phyloP scores from a whole-genome alignment of 1,284 basidiomycete species.

The Irpex lacteus region DNA sequence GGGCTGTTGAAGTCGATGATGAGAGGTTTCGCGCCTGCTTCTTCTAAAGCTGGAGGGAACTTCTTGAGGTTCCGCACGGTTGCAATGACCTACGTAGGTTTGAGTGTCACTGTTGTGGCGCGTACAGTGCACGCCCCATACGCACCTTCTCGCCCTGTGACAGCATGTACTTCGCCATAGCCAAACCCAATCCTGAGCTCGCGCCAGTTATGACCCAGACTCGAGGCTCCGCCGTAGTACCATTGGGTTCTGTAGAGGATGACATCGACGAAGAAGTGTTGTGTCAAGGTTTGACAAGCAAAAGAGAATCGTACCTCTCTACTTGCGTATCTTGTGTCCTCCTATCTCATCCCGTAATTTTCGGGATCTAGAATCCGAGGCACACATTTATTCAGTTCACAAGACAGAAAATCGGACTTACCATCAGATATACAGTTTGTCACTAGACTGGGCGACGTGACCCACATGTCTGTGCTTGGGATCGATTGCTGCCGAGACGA shows the following conservation, averaged over 20 bases:
- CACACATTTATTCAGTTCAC: constrained; percentile 1
- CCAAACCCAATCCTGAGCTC: constrained; percentile 29
- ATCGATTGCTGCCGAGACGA: neutral
- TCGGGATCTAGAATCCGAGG: neutral
- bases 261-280: neutral
- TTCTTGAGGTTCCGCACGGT: constrained; percentile 23
- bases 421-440: neutral
- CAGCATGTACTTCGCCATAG: constrained; percentile 23
- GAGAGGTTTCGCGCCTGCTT: constrained; percentile 21
- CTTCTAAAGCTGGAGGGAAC: constrained; percentile 18
- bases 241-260: constrained; percentile 23
- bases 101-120: neutral
- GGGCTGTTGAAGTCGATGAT: constrained; percentile 23
- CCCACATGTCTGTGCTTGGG: no score
- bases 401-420: neutral
- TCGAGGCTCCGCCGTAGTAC: constrained; percentile 2
- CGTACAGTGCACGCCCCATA: neutral
- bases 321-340: neutral
- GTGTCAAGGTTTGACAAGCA: neutral
- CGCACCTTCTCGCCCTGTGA: constrained; percentile 26
- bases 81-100: constrained; percentile 24
- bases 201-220: constrained; percentile 31
- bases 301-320: neutral
- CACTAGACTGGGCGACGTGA: no score
- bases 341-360: neutral